phyloP scores from a whole-genome alignment of 1,139 yeast species.

The Kodamaea suecica region DNA sequence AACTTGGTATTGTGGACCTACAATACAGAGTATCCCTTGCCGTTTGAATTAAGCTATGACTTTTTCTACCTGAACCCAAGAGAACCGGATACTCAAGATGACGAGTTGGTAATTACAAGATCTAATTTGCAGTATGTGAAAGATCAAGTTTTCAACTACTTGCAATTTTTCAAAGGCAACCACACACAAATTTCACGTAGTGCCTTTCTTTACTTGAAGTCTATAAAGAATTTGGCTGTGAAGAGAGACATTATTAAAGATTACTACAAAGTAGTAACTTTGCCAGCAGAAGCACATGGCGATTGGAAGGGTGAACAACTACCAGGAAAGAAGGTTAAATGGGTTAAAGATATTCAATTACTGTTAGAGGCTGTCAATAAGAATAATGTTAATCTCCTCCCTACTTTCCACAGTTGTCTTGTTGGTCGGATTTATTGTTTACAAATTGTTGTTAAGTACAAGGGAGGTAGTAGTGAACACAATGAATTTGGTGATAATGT shows the following conservation, averaged over 20 bases:
- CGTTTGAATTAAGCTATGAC: conserved; percentile 40
- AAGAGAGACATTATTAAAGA: conserved; percentile 43
- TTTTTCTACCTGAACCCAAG: conserved; percentile 36
- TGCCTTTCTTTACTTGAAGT: conserved; percentile 37
- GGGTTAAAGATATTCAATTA: conserved; percentile 29
- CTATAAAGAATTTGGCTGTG: conserved; percentile 38
- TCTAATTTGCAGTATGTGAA: conserved; percentile 37
- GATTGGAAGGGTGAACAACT: conserved; percentile 31
- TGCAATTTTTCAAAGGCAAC: conserved; percentile 34
- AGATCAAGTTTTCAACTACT: conserved; percentile 33
- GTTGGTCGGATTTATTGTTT: conserved; percentile 43
- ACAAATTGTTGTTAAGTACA: conserved; percentile 38
- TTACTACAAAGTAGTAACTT: conserved; percentile 30
- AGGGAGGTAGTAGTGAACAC: conserved; percentile 37
- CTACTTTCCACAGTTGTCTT: conserved; percentile 44
- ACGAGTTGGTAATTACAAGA: conserved; percentile 34
- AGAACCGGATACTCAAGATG: conserved; percentile 15
- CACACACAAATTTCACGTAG: conserved; percentile 32
- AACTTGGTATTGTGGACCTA: conserved; percentile 45
- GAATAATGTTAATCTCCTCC: conserved; percentile 39
- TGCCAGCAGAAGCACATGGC: conserved; percentile 21
- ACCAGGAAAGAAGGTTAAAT: conserved; percentile 17
- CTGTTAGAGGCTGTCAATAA: conserved; percentile 36
- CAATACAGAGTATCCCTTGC: conserved; percentile 42
- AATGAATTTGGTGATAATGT: conserved; percentile 35